Conservation (phyloP, 805 yeast genomes). For the Metschnikowia colocasiae region DNA sequence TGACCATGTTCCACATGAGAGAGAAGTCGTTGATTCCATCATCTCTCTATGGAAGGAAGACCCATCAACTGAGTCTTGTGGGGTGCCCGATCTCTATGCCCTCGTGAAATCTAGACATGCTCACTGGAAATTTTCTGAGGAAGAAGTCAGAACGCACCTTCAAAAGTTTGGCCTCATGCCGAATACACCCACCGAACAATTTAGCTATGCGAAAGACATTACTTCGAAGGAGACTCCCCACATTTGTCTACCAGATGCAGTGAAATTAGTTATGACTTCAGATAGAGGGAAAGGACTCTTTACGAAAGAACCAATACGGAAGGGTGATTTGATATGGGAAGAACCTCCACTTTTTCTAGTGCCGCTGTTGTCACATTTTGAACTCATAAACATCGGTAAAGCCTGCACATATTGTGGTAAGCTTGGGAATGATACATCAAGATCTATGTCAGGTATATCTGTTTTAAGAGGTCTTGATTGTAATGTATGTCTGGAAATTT, state of each 20-base stretch:
- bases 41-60: slow-evolving; percentile 65
- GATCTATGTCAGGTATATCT: slow-evolving; percentile 24
- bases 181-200: slow-evolving; percentile 31
- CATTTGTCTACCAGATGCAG: slow-evolving; percentile 37
- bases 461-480: slow-evolving; percentile 58
- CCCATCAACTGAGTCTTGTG: slow-evolving; percentile 56
- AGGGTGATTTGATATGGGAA: slow-evolving; percentile 56
- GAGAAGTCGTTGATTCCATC: slow-evolving; percentile 59
- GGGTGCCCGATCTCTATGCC: slow-evolving; percentile 50
- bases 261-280: slow-evolving; percentile 47
- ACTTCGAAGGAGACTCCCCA: slow-evolving; percentile 48
- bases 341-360: slow-evolving; percentile 58
- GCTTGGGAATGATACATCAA: slow-evolving; percentile 34
- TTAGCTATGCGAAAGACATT: slow-evolving; percentile 53
- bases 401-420: slow-evolving; percentile 75
- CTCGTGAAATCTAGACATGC: slow-evolving; percentile 50
- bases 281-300: slow-evolving; percentile 60
- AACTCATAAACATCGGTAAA: slow-evolving; percentile 54
- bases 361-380: slow-evolving; percentile 65
- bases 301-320: slow-evolving; percentile 44
- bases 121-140: slow-evolving; percentile 61
- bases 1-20: slow-evolving; percentile 49
- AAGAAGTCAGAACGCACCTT: slow-evolving; percentile 51
- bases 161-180: slow-evolving; percentile 52
- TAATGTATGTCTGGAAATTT: slow-evolving; percentile 56